Percentiles rank a stretch among this genome's conserved stretches.
Evolutionary conservation across 257 asterid genomes (phyloP).

Genomic region (Jacaranda mimosifolia): DNA sequence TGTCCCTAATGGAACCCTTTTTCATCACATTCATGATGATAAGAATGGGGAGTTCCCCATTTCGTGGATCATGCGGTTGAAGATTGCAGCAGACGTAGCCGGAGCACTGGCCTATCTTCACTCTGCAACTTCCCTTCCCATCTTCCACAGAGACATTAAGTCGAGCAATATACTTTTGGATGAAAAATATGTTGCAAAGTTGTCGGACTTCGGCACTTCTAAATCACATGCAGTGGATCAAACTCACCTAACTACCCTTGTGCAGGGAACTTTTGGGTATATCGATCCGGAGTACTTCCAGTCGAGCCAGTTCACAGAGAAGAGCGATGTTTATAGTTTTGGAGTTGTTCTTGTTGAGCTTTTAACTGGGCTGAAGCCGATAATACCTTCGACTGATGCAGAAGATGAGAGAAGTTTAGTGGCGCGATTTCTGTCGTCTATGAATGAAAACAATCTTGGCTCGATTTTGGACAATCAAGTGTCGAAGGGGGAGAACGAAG

Average conservation of each 20-base stretch:
- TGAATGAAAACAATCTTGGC: slow-evolving; percentile 31
- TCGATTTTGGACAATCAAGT: slow-evolving; percentile 33
- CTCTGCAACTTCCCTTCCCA: slow-evolving; percentile 36
- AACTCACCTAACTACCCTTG: slow-evolving; percentile 38
- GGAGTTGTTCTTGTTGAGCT: slow-evolving; percentile 44
- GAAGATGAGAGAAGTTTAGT: slow-evolving; percentile 29
- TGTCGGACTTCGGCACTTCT: slow-evolving; percentile 39
- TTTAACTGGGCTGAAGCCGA: slow-evolving; percentile 27
- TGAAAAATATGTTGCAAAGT: slow-evolving; percentile 32
- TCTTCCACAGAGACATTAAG: slow-evolving; percentile 41
- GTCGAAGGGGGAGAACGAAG: slow-evolving; percentile 12
- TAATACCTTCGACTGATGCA: slow-evolving; percentile 14
- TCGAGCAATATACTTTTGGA: slow-evolving; percentile 39
- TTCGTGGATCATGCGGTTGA: slow-evolving; percentile 36
- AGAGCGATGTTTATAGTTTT: slow-evolving; percentile 42
- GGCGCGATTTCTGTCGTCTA: slow-evolving; percentile 26
- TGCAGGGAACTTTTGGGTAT: slow-evolving; percentile 40
- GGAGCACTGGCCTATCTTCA: slow-evolving; percentile 38
- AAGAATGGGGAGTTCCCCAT: slow-evolving; percentile 19
- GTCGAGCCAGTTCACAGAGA: slow-evolving; percentile 36
- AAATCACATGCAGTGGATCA: slow-evolving; percentile 31
- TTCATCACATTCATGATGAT: slow-evolving; percentile 23
- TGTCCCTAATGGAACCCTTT: slow-evolving; percentile 34
- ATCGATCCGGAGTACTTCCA: slow-evolving; percentile 38
- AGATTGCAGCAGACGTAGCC: slow-evolving; percentile 33